Percentiles rank a stretch among this genome's conserved stretches.
Conservation (phyloP, 163 green algal genomes). For the Volvox carteri region DNA sequence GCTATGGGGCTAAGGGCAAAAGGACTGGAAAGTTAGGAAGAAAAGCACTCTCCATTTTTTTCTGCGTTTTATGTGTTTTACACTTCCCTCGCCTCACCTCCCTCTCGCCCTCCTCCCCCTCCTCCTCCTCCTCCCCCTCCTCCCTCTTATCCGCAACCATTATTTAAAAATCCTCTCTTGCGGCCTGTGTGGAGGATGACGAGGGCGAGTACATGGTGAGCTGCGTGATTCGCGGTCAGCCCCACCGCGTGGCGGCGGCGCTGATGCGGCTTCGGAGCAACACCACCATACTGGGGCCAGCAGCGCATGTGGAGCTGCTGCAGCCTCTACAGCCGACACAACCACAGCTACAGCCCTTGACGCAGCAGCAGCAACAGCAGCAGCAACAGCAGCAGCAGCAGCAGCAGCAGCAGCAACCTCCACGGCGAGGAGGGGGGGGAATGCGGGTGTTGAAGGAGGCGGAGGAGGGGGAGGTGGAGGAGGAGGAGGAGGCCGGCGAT, state of each 20-base stretch:
- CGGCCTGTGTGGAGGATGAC: background rate
- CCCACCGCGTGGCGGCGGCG: slow-evolving; percentile 65
- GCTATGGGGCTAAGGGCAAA: background rate
- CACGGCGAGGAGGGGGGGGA: no score
- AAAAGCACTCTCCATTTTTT: no score
- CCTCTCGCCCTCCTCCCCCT: background rate
- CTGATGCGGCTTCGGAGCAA: slow-evolving; percentile 65
- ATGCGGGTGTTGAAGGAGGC: no score
- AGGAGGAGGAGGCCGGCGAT: background rate
- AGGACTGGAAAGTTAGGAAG: no score
- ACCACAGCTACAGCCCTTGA: no score
- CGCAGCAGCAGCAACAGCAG: no score
- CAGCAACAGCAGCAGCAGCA: background rate
- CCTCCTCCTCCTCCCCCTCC: background rate
- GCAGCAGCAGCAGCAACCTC: background rate
- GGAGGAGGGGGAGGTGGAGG: background rate
- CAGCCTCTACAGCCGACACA: background rate
- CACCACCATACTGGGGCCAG: slow-evolving; percentile 73
- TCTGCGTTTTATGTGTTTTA: no score
- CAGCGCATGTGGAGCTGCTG: slow-evolving; percentile 64
- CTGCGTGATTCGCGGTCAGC: slow-evolving; percentile 62
- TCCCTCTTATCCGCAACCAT: background rate
- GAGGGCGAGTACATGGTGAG: slow-evolving; percentile 73
- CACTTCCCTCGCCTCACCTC: background rate
- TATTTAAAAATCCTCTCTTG: background rate